Evolutionary conservation across 2,329 filamentous ascomycete species (phyloP).

Genomic region (Clonostachys byssicola): DNA sequence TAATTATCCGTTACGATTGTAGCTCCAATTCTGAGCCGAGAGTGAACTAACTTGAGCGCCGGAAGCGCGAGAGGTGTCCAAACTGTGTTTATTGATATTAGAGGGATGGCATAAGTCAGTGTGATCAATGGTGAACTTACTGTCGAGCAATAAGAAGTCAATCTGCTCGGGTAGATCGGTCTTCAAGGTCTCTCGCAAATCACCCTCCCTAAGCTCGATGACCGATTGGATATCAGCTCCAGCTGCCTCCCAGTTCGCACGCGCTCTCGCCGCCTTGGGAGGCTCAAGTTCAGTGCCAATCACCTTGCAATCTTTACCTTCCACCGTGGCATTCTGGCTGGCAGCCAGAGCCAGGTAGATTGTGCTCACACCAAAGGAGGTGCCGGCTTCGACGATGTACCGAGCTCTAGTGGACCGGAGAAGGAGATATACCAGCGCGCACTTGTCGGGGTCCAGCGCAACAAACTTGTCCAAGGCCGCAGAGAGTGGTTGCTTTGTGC

Average conservation of each 20-base stretch:
- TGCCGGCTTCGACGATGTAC: constrained; percentile 55
- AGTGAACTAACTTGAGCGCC: constrained; percentile 39
- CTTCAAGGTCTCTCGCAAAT: constrained; percentile 49
- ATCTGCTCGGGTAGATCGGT: constrained; percentile 37
- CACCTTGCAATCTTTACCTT: constrained; percentile 26
- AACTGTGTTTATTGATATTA: constrained; percentile 26
- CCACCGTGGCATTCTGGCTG: constrained; percentile 32
- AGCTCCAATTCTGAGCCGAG: constrained; percentile 37
- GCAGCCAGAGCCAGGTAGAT: constrained; percentile 59
- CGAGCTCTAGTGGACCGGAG: constrained; percentile 39
- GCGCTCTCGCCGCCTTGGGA: constrained; percentile 44
- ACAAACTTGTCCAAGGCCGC: constrained; percentile 46
- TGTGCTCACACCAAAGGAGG: constrained; percentile 57
- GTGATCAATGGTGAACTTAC: constrained; percentile 32
- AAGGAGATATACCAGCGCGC: constrained; percentile 50
- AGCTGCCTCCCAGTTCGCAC: constrained; percentile 46
- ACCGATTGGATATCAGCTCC: constrained; percentile 40
- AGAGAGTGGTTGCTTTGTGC: constrained; percentile 1
- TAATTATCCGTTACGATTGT: constrained; percentile 47
- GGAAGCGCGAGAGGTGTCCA: constrained; percentile 52
- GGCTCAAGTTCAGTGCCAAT: constrained; percentile 58
- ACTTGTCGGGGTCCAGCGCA: constrained; percentile 55
- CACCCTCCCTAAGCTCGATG: constrained; percentile 55
- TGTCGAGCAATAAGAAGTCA: constrained; percentile 57
- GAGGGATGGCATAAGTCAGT: not conserved